A percentile compares a stretch with the other conserved stretches of the same genome.
phyloP scores from a whole-genome alignment of 495 filamentous ascomycete genomes.

The Clavariopsis aquatica region DNA sequence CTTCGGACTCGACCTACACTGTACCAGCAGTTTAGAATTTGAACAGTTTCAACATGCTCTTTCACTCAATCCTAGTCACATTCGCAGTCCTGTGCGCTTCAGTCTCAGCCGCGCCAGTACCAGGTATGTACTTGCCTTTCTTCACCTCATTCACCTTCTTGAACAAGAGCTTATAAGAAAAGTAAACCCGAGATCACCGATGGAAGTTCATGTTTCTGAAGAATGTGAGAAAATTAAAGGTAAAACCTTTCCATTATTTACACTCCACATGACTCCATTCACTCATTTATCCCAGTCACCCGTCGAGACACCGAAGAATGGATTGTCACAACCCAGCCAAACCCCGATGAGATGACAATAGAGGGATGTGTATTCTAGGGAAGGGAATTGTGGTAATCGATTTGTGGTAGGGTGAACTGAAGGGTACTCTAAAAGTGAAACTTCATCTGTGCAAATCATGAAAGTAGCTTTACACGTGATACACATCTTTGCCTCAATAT shows the following conservation, averaged over 20 bases:
- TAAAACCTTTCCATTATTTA: no score
- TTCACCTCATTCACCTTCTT: neutral
- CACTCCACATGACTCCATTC: no score
- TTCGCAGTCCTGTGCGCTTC: neutral
- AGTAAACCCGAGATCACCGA: neutral
- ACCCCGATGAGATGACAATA: neutral
- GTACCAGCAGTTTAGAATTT: neutral
- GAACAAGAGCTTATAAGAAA: neutral
- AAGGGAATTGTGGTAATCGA: no score
- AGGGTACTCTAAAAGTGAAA: neutral
- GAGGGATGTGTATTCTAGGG: neutral
- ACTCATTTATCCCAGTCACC: no score
- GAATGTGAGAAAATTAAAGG: neutral
- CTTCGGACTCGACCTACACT: neutral
- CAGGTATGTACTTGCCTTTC: neutral
- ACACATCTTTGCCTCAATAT: neutral
- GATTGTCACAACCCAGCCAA: neutral
- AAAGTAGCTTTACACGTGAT: neutral
- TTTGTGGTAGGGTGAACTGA: no score
- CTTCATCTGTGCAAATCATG: no score
- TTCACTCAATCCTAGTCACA: conserved; percentile 1
- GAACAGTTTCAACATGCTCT: neutral
- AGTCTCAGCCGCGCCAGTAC: neutral
- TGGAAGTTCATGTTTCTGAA: neutral
- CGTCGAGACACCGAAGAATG: neutral